Base-by-base conservation (phyloP, 1,284 basidiomycete species). In the Coniophora puteana region DNA sequence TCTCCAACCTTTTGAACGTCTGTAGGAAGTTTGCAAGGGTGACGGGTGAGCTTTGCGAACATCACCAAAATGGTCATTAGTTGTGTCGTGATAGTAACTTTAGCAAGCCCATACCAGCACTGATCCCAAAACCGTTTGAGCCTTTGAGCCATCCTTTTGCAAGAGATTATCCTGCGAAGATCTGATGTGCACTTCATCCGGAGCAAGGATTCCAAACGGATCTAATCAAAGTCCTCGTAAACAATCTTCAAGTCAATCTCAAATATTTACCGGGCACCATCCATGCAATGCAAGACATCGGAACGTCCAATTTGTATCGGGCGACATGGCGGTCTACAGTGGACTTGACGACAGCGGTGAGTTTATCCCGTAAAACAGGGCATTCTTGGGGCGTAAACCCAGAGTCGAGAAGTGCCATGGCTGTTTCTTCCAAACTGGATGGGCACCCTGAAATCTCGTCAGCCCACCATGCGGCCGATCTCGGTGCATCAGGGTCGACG, bases 11-110 rank as follows among this genome's bases (percentile, higher is more conserved):
- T 77, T 44, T 71, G 74, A 8, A 70, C 61, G 48, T 78, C 76
- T 1, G 69, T 75, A 1, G 76, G 74, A 6, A 78, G 49, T 50
- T 74, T 75, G 53, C 75, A 78, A 18, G 76, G 76, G 54, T 77
- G 63, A 11, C 75, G 59, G 4, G 70, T 71, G 8, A 78, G 39
- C 56, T 58, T 32, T 30, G 16, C 3, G 21, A 11, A 13, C 18
- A n/a, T 35, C 17, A 40, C 37, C 23, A 23, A 33, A n/a, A n/a
- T n/a, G n/a, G n/a, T n/a, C n/a, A n/a, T n/a, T n/a, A n/a, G n/a
- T n/a, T n/a, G n/a, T n/a, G n/a, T n/a, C n/a, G n/a, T n/a, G n/a
- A n/a, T n/a, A 17, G 26, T 6, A 44, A 31, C 24, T 21, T 12
- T 27, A 24, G 8, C 21, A 5, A 18, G 14, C 25, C 40, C 34